Conservation (phyloP, 2,329 filamentous ascomycete genomes). For the Aspergillus udagawae region DNA sequence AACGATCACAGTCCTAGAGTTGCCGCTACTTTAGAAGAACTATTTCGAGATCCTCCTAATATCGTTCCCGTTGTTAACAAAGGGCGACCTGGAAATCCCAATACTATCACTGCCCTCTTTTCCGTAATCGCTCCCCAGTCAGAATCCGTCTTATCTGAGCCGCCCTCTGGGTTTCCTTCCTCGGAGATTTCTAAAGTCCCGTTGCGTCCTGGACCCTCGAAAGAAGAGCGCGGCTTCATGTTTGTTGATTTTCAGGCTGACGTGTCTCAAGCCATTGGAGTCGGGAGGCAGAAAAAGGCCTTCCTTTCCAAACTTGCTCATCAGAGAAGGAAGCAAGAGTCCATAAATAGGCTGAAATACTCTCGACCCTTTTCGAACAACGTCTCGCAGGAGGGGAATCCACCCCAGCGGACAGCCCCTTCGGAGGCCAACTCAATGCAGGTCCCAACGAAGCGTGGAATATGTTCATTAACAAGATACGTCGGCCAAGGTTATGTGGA, state of each 20-base stretch:
- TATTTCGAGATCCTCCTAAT: too few species aligned
- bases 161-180: not conserved
- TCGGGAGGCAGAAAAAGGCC: not conserved
- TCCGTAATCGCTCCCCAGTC: too few species aligned
- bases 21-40: too few species aligned
- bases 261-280: not conserved
- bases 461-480: not conserved
- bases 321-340: not conserved
- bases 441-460: not conserved
- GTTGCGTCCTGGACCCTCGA: not conserved
- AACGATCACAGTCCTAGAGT: too few species aligned
- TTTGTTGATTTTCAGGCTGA: not conserved
- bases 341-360: not conserved
- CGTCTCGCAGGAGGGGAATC: not conserved
- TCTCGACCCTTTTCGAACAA: not conserved
- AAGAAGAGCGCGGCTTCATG: not conserved
- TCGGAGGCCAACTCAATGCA: not conserved
- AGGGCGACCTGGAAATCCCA: too few species aligned
- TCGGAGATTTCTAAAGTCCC: not conserved
- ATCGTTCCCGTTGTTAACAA: too few species aligned
- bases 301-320: not conserved
- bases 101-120: too few species aligned
- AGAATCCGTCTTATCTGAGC: not conserved
- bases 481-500: conserved; percentile 3
- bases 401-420: not conserved